phyloP scores from a whole-genome alignment of 495 filamentous ascomycete genomes.

The Lepraria neglecta region DNA sequence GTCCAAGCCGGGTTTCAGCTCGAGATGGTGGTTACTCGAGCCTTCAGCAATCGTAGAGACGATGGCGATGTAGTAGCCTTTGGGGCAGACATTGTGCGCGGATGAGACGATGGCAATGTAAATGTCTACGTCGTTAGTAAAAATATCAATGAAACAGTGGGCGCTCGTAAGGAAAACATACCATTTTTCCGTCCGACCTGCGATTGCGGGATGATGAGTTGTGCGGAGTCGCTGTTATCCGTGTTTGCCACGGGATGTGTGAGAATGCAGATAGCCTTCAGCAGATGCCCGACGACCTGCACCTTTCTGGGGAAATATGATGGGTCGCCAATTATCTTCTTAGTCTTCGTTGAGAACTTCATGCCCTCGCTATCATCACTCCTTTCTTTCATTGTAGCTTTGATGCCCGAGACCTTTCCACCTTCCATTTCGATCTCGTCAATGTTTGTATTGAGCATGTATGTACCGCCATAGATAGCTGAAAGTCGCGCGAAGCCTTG shows the following conservation, averaged over 20 bases:
- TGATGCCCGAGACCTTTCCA: conserved; percentile 83
- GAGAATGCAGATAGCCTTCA: conserved; percentile 95
- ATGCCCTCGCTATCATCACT: conserved; percentile 71
- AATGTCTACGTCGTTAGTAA: conserved; percentile 61
- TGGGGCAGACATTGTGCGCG: conserved; percentile 96
- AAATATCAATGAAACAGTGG: not conserved
- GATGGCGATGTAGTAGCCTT: conserved; percentile 98
- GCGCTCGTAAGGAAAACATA: conserved; percentile 36
- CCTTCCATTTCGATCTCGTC: conserved; percentile 79
- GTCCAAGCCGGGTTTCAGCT: conserved; percentile 90
- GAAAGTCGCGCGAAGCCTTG: conserved; percentile 97
- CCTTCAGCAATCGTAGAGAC: conserved; percentile 96
- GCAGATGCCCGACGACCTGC: conserved; percentile 75
- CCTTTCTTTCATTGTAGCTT: conserved; percentile 87
- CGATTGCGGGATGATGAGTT: conserved; percentile 95
- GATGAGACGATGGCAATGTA: conserved; percentile 96
- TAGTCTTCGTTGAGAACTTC: conserved; percentile 92
- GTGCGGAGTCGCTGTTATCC: conserved; percentile 81
- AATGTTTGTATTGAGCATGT: conserved; percentile 95
- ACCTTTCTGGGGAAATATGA: conserved; percentile 93
- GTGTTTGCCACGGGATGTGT: conserved; percentile 90
- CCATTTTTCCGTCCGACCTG: conserved; percentile 93
- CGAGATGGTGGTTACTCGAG: conserved; percentile 84
- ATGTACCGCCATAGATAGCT: conserved; percentile 96
- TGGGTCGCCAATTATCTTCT: conserved; percentile 92